These are phyloP conservation scores for Salix udensis DNA, from an alignment of 345 rosid species.

Conservation along the genomic window DNA sequence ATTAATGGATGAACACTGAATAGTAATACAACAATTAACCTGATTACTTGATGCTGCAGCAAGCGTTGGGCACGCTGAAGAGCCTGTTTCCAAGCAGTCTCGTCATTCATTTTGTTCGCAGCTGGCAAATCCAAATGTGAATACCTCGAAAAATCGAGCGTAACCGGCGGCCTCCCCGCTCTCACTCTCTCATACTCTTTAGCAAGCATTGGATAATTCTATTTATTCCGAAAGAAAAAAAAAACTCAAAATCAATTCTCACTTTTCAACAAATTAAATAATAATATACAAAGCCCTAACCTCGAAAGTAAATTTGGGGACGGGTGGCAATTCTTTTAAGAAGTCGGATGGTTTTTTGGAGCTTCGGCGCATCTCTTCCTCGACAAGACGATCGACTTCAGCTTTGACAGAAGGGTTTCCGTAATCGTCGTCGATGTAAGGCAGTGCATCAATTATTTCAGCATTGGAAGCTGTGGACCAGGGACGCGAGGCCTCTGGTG, in stretches of 20 bases:
- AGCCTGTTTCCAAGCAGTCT: conserved; percentile 78
- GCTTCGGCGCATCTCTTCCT: conserved; percentile 97
- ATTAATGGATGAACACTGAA: too few species aligned
- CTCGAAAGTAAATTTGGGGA: conserved; percentile 65
- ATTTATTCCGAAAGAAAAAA: conserved; percentile 12
- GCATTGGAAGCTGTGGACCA: conserved; percentile 65
- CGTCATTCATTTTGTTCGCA: conserved; percentile 65
- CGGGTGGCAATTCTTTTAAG: conserved; percentile 73
- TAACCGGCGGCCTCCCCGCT: conserved; percentile 82
- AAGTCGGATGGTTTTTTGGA: conserved; percentile 84
- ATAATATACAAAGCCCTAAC: conserved; percentile 19
- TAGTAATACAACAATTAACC: conserved; percentile 31
- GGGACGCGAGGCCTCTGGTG: conserved; percentile 52
- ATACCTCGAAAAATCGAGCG: conserved; percentile 71
- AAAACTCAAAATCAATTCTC: not conserved
- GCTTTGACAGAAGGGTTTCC: conserved; percentile 62
- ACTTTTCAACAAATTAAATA: not conserved
- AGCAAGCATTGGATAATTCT: conserved; percentile 80
- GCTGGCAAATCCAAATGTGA: conserved; percentile 59
- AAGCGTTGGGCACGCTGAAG: conserved; percentile 79
- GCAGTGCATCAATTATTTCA: conserved; percentile 82
- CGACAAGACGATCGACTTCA: conserved; percentile 85
- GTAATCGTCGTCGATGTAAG: conserved; percentile 93
- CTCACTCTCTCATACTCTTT: conserved; percentile 91
- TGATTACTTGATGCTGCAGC: conserved; percentile 68